phyloP scores from a whole-genome alignment of 257 asterid genomes.

The Oldenlandia corymbosa region DNA sequence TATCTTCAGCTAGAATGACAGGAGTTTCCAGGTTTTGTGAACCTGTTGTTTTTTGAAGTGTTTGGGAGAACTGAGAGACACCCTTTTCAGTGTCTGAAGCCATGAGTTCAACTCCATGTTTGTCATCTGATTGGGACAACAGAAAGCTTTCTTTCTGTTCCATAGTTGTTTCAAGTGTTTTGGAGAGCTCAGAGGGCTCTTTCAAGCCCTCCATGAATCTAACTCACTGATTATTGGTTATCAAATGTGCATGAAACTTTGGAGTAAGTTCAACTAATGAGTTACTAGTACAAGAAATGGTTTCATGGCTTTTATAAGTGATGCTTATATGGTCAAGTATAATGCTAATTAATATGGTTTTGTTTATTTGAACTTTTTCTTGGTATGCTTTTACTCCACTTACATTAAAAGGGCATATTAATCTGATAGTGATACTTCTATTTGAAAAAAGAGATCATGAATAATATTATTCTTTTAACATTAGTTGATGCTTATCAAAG shows the following conservation, averaged over 20 bases:
- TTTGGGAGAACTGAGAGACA: constrained; percentile 29
- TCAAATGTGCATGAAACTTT: constrained; percentile 1
- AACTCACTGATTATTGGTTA: background rate
- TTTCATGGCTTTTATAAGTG: constrained; percentile 10
- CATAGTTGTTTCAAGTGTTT: constrained; percentile 5
- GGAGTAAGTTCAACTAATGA: background rate
- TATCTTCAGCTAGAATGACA: background rate
- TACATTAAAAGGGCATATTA: background rate
- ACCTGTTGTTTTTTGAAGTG: constrained; percentile 23
- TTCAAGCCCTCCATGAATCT: constrained; percentile 11
- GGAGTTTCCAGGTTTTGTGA: constrained; percentile 2
- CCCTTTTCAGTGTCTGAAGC: constrained; percentile 5
- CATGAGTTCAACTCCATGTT: background rate
- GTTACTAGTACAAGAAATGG: background rate
- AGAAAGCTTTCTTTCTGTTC: constrained; percentile 2
- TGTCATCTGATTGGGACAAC: constrained; percentile 21
- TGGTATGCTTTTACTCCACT: background rate
- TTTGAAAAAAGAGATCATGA: background rate
- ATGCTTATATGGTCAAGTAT: background rate
- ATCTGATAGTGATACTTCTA: background rate
- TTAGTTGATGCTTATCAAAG: background rate
- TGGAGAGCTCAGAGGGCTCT: constrained; percentile 12
- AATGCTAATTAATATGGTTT: background rate
- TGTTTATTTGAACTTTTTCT: background rate
- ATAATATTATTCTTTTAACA: background rate